phyloP scores from a whole-genome alignment of 116 monocot genomes.

The Posidonia oceanica region DNA sequence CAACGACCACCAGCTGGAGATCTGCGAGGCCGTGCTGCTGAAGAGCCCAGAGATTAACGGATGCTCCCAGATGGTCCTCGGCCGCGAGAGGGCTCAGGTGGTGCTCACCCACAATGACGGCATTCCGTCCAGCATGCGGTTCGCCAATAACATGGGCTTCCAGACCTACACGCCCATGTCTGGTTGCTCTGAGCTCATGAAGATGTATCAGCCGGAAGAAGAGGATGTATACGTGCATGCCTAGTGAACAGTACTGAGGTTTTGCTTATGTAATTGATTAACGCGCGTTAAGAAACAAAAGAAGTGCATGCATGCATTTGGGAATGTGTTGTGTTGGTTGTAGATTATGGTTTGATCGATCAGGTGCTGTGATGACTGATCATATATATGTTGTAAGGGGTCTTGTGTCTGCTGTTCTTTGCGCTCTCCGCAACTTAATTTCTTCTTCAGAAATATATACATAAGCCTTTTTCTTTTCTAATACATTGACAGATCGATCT shows the following conservation, averaged over 20 bases:
- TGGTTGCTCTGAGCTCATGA: slow-evolving; percentile 22
- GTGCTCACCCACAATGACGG: slow-evolving; percentile 52
- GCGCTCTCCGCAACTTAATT: neutral
- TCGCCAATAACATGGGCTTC: slow-evolving; percentile 46
- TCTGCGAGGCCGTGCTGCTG: slow-evolving; percentile 40
- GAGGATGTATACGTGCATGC: neutral
- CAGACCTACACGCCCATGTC: slow-evolving; percentile 16
- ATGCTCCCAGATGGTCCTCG: slow-evolving; percentile 26
- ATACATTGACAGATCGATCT: too few relatives aligned
- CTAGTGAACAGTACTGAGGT: too few relatives aligned
- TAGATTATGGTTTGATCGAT: neutral
- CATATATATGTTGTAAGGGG: neutral
- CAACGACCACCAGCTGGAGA: slow-evolving; percentile 40
- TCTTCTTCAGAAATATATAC: neutral
- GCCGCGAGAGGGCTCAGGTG: slow-evolving; percentile 44
- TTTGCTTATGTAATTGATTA: neutral
- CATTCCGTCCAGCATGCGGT: slow-evolving; percentile 26
- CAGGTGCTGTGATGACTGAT: neutral
- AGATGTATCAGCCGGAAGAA: slow-evolving; percentile 29
- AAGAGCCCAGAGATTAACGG: slow-evolving; percentile 36
- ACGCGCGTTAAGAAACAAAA: too few relatives aligned
- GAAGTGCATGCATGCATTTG: too few relatives aligned
- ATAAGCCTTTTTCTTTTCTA: neutral
- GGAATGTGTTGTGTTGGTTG: too few relatives aligned
- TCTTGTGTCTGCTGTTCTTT: neutral